Base-by-base conservation (phyloP, 257 asterid species). In the Cordia subcordata region DNA sequence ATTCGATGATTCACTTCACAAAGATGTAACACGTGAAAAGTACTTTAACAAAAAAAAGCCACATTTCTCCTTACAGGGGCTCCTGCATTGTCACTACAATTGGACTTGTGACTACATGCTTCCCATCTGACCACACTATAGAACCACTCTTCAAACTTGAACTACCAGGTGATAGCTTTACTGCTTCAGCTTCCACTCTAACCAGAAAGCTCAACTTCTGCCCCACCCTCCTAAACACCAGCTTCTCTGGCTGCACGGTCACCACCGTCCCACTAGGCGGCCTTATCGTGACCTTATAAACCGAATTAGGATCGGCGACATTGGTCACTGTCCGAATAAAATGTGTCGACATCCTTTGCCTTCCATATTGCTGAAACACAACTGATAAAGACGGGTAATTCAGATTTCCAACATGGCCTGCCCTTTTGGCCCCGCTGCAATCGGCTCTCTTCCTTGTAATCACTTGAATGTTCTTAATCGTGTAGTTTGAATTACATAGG, bases 311-410 rank as follows among this genome's bases (percentile, higher is more conserved):
- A 17, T 74, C 75, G 4, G 96, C 98, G 0, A 90, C 96, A 49
- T 90, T 90, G 0, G 95, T 90, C 65, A 81, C 98, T 0, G 76
- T 66, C 68, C 96, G 65, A 1, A 87, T 83, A 16, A 90, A 87
- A 76, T 90, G 98, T 0, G 98, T 83, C 6, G 98, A 85, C 64
- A 80, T 70, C 52, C 78, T 83, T 11, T 61, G 82, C 77, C 81
- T 74, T 4, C 89, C 90, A 32, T 85, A 81, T 61, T 79, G 89
- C 58, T 83, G 91, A 60, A 90, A 90, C 17, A 81, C 84, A 0
- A 83, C 95, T 0, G 94, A 68, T 56, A 90, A 38, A 1, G 98
- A 67, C 0, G 98, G 98, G 67, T 90, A 90, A 58, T 90, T 90
- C 70, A 90, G 57, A 38, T 90, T 90, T 19, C 98, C 94, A 0